Base-by-base conservation (phyloP, 352 stramenopile genomes). In the Pelagophyceae sp. region DNA sequence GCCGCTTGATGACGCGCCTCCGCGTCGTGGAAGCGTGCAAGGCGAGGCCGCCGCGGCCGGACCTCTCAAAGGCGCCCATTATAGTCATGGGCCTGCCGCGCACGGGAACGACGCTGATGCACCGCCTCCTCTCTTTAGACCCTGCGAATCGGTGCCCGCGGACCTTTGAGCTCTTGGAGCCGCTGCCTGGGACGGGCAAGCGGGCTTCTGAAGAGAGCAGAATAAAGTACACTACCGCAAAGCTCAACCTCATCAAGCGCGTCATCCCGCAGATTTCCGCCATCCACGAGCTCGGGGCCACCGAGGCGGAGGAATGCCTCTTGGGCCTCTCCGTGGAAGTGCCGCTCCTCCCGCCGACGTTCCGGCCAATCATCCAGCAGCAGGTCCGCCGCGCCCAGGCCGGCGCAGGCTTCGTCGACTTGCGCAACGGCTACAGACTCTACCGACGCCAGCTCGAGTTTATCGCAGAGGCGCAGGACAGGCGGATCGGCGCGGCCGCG, bases 11-110 rank as follows among this genome's bases (percentile, higher is more conserved):
- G 33, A 27, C 5, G 45, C 31, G 77, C 58, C 38, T 80, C 37
- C 78, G 65, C 50, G 75, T 80, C 31, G 27, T 64, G 5, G 40
- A 75, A 6, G 38, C 69, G 40, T 67, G 63, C 6, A 61, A 67
- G 40, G 31, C 15, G 29, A 11, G 45, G 45, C 61, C 61, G 61
- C 3, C 3, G 29, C 61, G 29, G 31, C 61, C 29, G 3, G 29
- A 29, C 1, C 5, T 65, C 17, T 25, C 76, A 15, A 33, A 6
- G 19, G 71, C 54, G 32, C 78, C 82, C 20, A 65, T 87, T 35
- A 81, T 85, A 67, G 81, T 87, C 35, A 82, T 85, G 23, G 85
- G 84, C 19, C 74, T 88, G 23, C 83, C 84, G 15, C 79, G 84
- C 38, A 88, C 83, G 23, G 84, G 84, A 0, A 86, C 80, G 0